A percentile compares a stretch with the other conserved stretches of the same genome.
Conservation (phyloP, 129 eudicot genomes). For the Pittosporum tobira region DNA sequence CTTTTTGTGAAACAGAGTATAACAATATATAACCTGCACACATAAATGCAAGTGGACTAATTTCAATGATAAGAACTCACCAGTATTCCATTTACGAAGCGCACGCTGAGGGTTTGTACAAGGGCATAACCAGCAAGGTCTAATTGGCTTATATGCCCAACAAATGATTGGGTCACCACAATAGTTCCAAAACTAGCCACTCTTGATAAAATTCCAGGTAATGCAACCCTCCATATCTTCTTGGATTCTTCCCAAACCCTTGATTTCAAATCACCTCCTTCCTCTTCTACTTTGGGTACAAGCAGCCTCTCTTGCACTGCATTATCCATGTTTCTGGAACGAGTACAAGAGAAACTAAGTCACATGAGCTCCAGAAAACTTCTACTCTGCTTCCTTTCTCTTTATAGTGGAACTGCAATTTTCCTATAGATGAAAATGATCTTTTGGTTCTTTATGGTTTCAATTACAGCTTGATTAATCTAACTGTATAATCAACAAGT, state of each 20-base stretch:
- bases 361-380: background rate
- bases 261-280: conserved; percentile 19
- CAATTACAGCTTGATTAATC: too few relatives aligned
- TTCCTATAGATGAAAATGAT: too few relatives aligned
- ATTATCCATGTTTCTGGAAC: conserved; percentile 18
- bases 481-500: too few relatives aligned
- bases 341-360: background rate
- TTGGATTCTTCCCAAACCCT: conserved; percentile 58
- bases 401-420: too few relatives aligned
- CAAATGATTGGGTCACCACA: conserved; percentile 60
- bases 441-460: too few relatives aligned
- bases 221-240: conserved; percentile 64
- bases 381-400: background rate
- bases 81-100: conserved; percentile 63
- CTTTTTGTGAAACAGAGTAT: too few relatives aligned
- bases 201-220: conserved; percentile 60
- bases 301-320: conserved; percentile 32
- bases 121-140: conserved; percentile 86
- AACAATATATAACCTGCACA: too few relatives aligned
- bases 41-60: background rate
- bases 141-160: conserved; percentile 52
- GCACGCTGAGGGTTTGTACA: conserved; percentile 60
- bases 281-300: conserved; percentile 21
- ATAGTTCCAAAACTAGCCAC: conserved; percentile 53
- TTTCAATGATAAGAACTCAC: conserved; percentile 24